Conservation (phyloP, 2,329 filamentous ascomycete species). For the Aureobasidium leucospermi region DNA sequence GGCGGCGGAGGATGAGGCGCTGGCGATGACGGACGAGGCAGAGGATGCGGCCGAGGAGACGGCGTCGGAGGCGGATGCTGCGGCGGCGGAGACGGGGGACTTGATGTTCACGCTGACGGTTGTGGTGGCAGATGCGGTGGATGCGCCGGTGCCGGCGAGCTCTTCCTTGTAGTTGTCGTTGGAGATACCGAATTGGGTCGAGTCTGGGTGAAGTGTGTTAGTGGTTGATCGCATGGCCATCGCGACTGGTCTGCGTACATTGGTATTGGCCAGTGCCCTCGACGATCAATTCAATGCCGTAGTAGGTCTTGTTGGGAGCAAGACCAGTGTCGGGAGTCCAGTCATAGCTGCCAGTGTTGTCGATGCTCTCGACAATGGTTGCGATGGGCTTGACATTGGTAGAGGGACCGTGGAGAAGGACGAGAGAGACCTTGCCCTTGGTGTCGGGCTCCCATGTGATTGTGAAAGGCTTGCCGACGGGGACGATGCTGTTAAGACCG, state of each 20-base stretch:
- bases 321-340: slow-evolving; percentile 49
- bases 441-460: slow-evolving; percentile 52
- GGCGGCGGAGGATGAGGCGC: not conserved
- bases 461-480: slow-evolving; percentile 48
- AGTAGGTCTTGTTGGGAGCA: slow-evolving; percentile 43
- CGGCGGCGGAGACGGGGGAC: slow-evolving; percentile 16
- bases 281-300: slow-evolving; percentile 56
- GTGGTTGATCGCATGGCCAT: not conserved
- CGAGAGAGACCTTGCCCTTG: slow-evolving; percentile 46
- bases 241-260: slow-evolving; percentile 22
- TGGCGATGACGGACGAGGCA: slow-evolving; percentile 2
- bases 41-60: slow-evolving; percentile 14
- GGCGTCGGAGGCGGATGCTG: slow-evolving; percentile 18
- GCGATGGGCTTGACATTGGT: slow-evolving; percentile 46
- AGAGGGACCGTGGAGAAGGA: slow-evolving; percentile 53
- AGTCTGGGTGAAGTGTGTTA: slow-evolving; percentile 25
- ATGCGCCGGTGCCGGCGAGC: slow-evolving; percentile 19
- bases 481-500: slow-evolving; percentile 45
- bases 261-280: slow-evolving; percentile 54
- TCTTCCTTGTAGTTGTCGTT: slow-evolving; percentile 30
- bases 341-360: slow-evolving; percentile 39
- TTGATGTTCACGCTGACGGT: slow-evolving; percentile 19
- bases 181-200: slow-evolving; percentile 55
- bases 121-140: slow-evolving; percentile 16
- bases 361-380: slow-evolving; percentile 40